phyloP scores from a whole-genome alignment of 2,329 filamentous ascomycete species.

The Bipolaris sorokiniana region DNA sequence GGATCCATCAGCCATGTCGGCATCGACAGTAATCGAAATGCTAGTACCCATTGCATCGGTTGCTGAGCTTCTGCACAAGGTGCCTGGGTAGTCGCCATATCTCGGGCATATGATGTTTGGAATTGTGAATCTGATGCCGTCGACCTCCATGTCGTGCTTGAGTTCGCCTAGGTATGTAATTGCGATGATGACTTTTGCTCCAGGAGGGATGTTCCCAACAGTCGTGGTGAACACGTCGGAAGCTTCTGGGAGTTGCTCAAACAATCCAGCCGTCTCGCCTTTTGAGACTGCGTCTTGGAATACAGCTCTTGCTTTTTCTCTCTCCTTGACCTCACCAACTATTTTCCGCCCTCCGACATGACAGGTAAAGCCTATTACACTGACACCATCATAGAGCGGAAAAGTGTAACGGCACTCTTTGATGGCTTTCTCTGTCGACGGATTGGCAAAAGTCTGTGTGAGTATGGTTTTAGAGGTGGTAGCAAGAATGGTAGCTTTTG shows the following conservation, averaged over 20 bases:
- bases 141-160: conserved; percentile 71
- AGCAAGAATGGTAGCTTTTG: conserved; percentile 66
- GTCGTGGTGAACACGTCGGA: conserved; percentile 72
- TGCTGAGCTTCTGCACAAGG: conserved; percentile 28
- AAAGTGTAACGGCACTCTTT: conserved; percentile 69
- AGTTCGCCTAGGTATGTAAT: conserved; percentile 73
- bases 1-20: conserved; percentile 63
- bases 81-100: conserved; percentile 61
- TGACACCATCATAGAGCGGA: conserved; percentile 74
- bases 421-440: conserved; percentile 53
- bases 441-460: conserved; percentile 68
- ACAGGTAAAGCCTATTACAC: conserved; percentile 71
- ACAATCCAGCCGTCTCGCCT: conserved; percentile 68
- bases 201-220: conserved; percentile 70
- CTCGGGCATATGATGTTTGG: conserved; percentile 71
- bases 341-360: conserved; percentile 66
- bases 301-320: conserved; percentile 63
- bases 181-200: conserved; percentile 63
- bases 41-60: conserved; percentile 36
- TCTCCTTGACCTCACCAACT: conserved; percentile 70
- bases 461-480: conserved; percentile 60
- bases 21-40: conserved; percentile 64
- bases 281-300: conserved; percentile 65
- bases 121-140: conserved; percentile 72
- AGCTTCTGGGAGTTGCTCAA: conserved; percentile 66